Evolutionary conservation across 371 early-diverging fungal genomes (phyloP).

Genomic region (Mucor lusitanicus): DNA sequence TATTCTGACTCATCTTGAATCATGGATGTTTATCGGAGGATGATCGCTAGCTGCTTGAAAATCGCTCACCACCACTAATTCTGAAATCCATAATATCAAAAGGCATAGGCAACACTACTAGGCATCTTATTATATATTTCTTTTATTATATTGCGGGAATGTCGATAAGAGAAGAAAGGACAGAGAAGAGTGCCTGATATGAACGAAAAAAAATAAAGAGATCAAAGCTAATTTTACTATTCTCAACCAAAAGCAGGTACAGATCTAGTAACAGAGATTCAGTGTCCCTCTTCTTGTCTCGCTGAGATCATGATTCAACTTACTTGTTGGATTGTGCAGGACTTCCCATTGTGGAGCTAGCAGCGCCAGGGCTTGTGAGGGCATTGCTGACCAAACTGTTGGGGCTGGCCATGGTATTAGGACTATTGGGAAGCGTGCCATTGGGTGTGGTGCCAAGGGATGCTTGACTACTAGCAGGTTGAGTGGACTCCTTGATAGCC

Average conservation of each 20-base stretch:
- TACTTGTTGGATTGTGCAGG: slow-evolving; percentile 43
- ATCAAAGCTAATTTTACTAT: neutral
- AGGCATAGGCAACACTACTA: too few relatives aligned
- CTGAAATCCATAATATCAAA: too few relatives aligned
- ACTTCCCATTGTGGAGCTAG: slow-evolving; percentile 34
- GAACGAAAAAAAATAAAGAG: neutral
- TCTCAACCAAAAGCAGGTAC: slow-evolving; percentile 41
- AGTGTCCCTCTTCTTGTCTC: neutral
- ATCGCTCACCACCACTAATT: too few relatives aligned
- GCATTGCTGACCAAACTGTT: slow-evolving; percentile 26
- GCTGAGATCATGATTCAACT: neutral
- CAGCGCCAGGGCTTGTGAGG: slow-evolving; percentile 13
- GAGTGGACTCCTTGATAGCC: slow-evolving; percentile 76
- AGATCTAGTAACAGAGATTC: slow-evolving; percentile 19
- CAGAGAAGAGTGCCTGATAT: neutral
- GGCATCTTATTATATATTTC: too few relatives aligned
- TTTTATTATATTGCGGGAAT: neutral
- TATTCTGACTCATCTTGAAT: neutral
- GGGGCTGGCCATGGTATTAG: slow-evolving; percentile 11
- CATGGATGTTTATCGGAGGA: neutral
- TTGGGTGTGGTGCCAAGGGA: slow-evolving; percentile 22
- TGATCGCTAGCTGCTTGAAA: too few relatives aligned
- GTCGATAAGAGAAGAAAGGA: neutral
- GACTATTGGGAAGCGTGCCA: slow-evolving; percentile 12
- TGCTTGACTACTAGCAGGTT: slow-evolving; percentile 27